Percentiles rank a stretch among this genome's conserved stretches.
phyloP scores from a whole-genome alignment of 495 filamentous ascomycete genomes.

The Cladorrhinum samala region DNA sequence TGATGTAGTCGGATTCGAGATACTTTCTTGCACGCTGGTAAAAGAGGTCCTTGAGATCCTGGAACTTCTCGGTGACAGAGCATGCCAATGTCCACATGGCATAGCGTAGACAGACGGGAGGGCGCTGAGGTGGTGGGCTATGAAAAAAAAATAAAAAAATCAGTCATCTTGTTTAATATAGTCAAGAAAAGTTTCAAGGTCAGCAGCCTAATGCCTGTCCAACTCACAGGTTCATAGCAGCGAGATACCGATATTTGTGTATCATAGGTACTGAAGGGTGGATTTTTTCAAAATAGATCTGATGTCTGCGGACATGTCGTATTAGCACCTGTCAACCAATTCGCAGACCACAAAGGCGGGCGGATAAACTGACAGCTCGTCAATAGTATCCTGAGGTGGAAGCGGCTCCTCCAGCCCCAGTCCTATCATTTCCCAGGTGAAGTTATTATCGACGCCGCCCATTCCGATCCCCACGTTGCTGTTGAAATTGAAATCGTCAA shows the following conservation, averaged over 20 bases:
- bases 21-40: conserved; percentile 87
- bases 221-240: conserved; percentile 68
- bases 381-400: conserved; percentile 78
- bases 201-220: neutral
- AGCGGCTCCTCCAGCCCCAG: conserved; percentile 89
- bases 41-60: conserved; percentile 69
- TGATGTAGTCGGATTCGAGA: conserved; percentile 82
- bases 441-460: conserved; percentile 43
- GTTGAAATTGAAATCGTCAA: conserved; percentile 48
- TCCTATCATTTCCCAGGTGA: conserved; percentile 89
- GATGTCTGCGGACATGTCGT: conserved; percentile 48
- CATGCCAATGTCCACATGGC: conserved; percentile 90
- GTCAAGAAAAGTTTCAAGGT: neutral
- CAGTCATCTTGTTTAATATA: neutral
- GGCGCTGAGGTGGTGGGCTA: conserved; percentile 71
- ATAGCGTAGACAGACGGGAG: conserved; percentile 84
- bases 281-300: conserved; percentile 85
- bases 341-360: neutral
- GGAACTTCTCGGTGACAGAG: conserved; percentile 73
- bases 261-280: conserved; percentile 82
- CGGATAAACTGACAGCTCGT: conserved; percentile 65
- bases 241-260: conserved; percentile 78
- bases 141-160: conserved; percentile 11
- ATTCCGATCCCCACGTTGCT: conserved; percentile 36
- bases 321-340: neutral